Conservation (phyloP, 352 stramenopile genomes). For the Achlya hypogyna region DNA sequence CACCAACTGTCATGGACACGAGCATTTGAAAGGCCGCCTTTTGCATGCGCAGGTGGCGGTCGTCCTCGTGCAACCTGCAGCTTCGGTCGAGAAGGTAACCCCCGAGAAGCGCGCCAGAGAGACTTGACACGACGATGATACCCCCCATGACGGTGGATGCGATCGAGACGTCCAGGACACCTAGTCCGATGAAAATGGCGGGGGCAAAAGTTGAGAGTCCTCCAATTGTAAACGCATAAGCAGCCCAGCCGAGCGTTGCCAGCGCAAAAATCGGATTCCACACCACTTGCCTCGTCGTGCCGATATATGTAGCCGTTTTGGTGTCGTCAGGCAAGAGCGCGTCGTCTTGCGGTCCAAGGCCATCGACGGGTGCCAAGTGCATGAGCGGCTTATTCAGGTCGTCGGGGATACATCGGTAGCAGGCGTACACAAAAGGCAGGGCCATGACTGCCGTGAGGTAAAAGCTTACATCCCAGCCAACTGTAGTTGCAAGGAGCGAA, state of each 20-base stretch:
- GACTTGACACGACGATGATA: constrained; percentile 64
- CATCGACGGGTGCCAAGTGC: background rate
- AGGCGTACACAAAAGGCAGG: background rate
- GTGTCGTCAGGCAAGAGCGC: background rate
- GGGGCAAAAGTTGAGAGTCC: constrained; percentile 80
- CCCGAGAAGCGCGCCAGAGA: constrained; percentile 83
- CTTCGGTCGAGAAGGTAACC: constrained; percentile 64
- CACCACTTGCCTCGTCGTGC: background rate
- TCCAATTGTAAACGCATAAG: constrained; percentile 80
- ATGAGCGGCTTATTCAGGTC: background rate
- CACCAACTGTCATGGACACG: constrained; percentile 34
- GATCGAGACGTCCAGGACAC: constrained; percentile 74
- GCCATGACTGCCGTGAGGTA: constrained; percentile 27
- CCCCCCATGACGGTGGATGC: constrained; percentile 82
- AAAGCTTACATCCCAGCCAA: constrained; percentile 37
- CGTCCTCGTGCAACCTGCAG: constrained; percentile 24
- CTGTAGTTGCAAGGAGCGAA: constrained; percentile 15
- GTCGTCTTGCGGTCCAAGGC: background rate
- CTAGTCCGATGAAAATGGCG: constrained; percentile 84
- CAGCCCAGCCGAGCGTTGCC: constrained; percentile 55
- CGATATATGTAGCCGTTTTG: too few species aligned
- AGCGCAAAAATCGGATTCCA: constrained; percentile 39
- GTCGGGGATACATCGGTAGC: background rate
- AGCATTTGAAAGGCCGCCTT: constrained; percentile 55
- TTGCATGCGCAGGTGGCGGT: constrained; percentile 26